These are phyloP conservation scores for Polytrichum commune DNA, from an alignment of 225 moss, liverwort and hornwort genomes.

Conservation along the genomic window DNA sequence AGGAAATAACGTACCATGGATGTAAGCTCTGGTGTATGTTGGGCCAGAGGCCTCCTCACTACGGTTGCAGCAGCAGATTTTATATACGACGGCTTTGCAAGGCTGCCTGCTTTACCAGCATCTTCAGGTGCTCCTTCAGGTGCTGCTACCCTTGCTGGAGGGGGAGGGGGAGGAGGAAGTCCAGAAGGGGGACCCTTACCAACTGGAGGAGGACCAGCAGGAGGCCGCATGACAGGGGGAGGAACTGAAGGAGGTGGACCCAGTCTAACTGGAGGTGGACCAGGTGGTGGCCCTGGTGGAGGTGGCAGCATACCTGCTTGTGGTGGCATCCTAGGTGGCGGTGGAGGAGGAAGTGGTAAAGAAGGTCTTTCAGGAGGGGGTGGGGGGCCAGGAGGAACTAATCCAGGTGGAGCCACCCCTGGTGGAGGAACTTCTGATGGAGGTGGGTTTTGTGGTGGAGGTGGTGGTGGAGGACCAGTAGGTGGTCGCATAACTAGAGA, in stretches of 20 bases:
- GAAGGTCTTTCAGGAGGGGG: constrained; percentile 45
- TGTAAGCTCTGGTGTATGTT: constrained; percentile 96
- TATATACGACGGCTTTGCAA: constrained; percentile 71
- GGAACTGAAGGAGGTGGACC: constrained; percentile 46
- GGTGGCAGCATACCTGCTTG: constrained; percentile 48
- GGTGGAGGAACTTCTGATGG: constrained; percentile 70
- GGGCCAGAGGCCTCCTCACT: constrained; percentile 92
- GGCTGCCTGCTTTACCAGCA: constrained; percentile 37
- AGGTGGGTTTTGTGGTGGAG: constrained; percentile 43
- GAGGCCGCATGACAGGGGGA: constrained; percentile 50
- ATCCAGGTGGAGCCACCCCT: constrained; percentile 45
- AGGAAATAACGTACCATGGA: constrained; percentile 64
- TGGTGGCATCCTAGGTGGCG: constrained; percentile 45
- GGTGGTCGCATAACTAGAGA: constrained; percentile 62
- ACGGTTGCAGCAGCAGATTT: constrained; percentile 95
- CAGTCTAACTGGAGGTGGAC: constrained; percentile 56
- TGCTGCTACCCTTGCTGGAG: constrained; percentile 32
- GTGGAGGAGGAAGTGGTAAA: constrained; percentile 44
- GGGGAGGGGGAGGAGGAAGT: constrained; percentile 54
- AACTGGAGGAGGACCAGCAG: constrained; percentile 49
- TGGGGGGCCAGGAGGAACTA: constrained; percentile 30
- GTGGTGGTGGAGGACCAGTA: constrained; percentile 30
- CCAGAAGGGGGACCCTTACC: constrained; percentile 26
- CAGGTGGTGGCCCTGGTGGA: constrained; percentile 53
- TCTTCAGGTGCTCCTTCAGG: constrained; percentile 59